Conservation (phyloP, 495 filamentous ascomycete genomes). For the Penicillium antarcticum region DNA sequence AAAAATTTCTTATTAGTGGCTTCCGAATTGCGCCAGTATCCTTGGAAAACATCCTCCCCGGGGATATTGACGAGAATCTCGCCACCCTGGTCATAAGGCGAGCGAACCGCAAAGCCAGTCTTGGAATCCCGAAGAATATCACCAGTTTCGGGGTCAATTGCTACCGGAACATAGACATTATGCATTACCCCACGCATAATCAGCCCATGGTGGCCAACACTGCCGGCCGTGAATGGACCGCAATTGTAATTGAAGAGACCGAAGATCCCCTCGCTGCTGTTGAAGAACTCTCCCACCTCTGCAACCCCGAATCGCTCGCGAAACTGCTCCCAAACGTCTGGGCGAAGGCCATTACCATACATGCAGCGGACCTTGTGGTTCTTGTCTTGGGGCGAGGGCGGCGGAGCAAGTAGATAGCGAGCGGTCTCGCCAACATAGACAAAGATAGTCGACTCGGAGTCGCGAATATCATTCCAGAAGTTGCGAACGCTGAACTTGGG, state of each 20-base stretch:
- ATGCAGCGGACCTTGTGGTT: slow-evolving; percentile 64
- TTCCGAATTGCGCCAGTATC: slow-evolving; percentile 64
- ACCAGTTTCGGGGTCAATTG: slow-evolving; percentile 63
- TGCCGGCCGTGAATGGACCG: slow-evolving; percentile 57
- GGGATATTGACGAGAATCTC: slow-evolving; percentile 72
- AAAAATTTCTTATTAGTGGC: slow-evolving; percentile 69
- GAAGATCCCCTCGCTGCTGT: slow-evolving; percentile 63
- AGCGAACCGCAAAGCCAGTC: slow-evolving; percentile 63
- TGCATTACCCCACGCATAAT: slow-evolving; percentile 48
- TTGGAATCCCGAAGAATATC: slow-evolving; percentile 60
- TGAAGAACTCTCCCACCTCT: slow-evolving; percentile 63
- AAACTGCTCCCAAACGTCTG: slow-evolving; percentile 73
- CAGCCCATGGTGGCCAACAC: slow-evolving; percentile 71
- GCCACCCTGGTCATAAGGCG: slow-evolving; percentile 64
- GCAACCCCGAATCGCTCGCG: slow-evolving; percentile 59
- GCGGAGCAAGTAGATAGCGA: slow-evolving; percentile 69
- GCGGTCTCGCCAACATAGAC: slow-evolving; percentile 83
- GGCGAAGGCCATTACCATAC: slow-evolving; percentile 74
- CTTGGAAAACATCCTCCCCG: slow-evolving; percentile 57
- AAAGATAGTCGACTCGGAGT: slow-evolving; percentile 65
- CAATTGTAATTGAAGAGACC: slow-evolving; percentile 53
- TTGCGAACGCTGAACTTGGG: slow-evolving; percentile 65
- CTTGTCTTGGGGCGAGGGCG: slow-evolving; percentile 59
- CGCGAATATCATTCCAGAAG: slow-evolving; percentile 75
- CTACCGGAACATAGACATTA: slow-evolving; percentile 61